phyloP scores from a whole-genome alignment of 805 yeast genomes.

The Saccharomyces eubayanus region DNA sequence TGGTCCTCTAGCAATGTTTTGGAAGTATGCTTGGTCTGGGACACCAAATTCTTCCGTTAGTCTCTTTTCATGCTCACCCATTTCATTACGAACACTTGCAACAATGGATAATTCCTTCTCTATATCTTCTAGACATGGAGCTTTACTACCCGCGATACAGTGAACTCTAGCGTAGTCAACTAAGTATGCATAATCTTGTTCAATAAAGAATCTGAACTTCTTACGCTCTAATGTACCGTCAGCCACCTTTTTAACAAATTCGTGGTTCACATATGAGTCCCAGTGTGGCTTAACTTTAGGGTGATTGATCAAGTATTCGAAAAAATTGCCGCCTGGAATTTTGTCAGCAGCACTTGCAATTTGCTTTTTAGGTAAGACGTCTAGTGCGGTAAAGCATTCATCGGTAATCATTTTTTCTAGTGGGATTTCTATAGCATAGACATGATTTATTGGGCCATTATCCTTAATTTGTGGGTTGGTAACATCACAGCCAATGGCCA shows the following conservation, averaged over 20 bases:
- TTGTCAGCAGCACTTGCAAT: background rate
- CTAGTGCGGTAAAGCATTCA: conserved; percentile 25
- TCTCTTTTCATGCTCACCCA: conserved; percentile 46
- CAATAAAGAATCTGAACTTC: conserved; percentile 44
- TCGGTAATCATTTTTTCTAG: conserved; percentile 30
- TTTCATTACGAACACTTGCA: conserved; percentile 45
- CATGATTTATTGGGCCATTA: conserved; percentile 73
- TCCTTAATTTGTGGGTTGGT: conserved; percentile 36
- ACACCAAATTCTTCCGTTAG: conserved; percentile 33
- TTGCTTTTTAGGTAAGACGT: conserved; percentile 6
- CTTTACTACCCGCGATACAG: conserved; percentile 52
- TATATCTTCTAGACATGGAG: conserved; percentile 46
- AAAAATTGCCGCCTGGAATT: conserved; percentile 21
- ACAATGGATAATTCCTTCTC: conserved; percentile 45
- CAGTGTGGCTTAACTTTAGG: conserved; percentile 48
- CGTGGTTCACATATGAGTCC: conserved; percentile 52
- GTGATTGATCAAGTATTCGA: conserved; percentile 47
- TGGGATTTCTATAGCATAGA: conserved; percentile 33
- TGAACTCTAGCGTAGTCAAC: conserved; percentile 61
- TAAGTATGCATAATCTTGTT: conserved; percentile 61
- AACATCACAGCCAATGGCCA: conserved; percentile 37
- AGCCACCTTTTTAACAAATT: conserved; percentile 50
- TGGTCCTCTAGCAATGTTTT: conserved; percentile 39
- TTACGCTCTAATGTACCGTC: conserved; percentile 40
- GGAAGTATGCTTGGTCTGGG: conserved; percentile 39